Base-by-base conservation (phyloP, 2,329 filamentous ascomycete genomes). In the Didymosphaeria variabile region DNA sequence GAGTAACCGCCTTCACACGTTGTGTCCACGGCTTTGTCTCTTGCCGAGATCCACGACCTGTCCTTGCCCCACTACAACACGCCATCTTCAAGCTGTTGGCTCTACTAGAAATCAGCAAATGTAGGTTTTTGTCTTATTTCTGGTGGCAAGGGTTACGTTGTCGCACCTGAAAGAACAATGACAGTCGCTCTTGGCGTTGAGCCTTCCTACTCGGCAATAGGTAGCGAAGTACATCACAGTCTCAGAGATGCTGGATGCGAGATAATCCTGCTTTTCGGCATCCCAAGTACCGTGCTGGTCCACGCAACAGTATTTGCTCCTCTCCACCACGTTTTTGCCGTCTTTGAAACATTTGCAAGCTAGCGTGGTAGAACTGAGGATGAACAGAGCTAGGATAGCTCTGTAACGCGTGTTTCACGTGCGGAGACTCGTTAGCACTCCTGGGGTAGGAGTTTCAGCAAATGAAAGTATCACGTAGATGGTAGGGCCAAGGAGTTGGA, bases 111-210 rank as follows among this genome's bases (percentile, higher is more conserved):
- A 19, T 19, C 15, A 40, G 38, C 38, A 40, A 40, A 6, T 19
- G 4, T 0, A 40, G 5, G 2, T 4, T 15, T n/a, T 40, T 17
- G 2, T 5, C 17, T 1, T 5, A 2, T 17, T n/a, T 1, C 2
- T n/a, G 6, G 15, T 7, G 13, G 4, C 5, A 5, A n/a, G n/a
- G 17, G 2, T 15, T 1, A n/a, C 38, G 8, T 40, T 17, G 15
- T 40, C 38, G 4, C 38, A 40, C 5, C 15, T 7, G 17, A 40
- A 40, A 17, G 38, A 40, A n/a, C 1, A 40, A n/a, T 40, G 17
- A 9, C 36, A 40, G 36, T 40, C 36, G 36, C 36, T 17, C 36
- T 40, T 40, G 3, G 36, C 38, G n/a, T n/a, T n/a, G 17, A 40
- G 26, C 26, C 26, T 29, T 29, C 26, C 38, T 2, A 3, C 15